Percentiles rank a stretch among this genome's conserved stretches.
phyloP scores from a whole-genome alignment of 2,329 filamentous ascomycete genomes.

The Allantophomopsis cytisporea region DNA sequence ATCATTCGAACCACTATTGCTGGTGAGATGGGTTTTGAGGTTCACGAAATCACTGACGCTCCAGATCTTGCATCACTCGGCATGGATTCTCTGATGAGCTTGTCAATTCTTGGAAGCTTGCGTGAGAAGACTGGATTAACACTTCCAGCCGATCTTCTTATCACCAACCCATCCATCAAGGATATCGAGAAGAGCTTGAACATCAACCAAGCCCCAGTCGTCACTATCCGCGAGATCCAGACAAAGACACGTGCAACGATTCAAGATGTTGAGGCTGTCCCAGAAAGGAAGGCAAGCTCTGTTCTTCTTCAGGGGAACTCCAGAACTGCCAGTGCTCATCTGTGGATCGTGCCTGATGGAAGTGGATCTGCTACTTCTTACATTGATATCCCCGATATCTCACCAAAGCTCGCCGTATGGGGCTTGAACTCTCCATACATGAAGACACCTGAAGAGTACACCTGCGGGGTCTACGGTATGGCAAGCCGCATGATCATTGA shows the following conservation, averaged over 20 bases:
- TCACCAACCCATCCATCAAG: constrained; percentile 46
- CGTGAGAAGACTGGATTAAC: constrained; percentile 38
- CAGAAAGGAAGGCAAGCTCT: constrained; percentile 11
- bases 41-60: constrained; percentile 43
- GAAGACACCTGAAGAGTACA: constrained; percentile 52
- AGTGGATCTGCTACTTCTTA: constrained; percentile 29
- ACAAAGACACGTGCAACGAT: constrained; percentile 12
- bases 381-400: constrained; percentile 3
- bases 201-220: constrained; percentile 13
- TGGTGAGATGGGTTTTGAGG: constrained; percentile 58
- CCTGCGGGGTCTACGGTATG: constrained; percentile 51
- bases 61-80: constrained; percentile 40
- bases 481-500: constrained; percentile 52
- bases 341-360: constrained; percentile 34
- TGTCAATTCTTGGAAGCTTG: constrained; percentile 39
- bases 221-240: constrained; percentile 26
- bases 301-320: constrained; percentile 30
- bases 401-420: constrained; percentile 31
- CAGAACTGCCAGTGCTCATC: constrained; percentile 26
- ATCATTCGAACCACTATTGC: constrained; percentile 53
- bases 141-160: constrained; percentile 46
- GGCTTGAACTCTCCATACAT: constrained; percentile 60
- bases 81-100: constrained; percentile 44
- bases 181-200: constrained; percentile 53
- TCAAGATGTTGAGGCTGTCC: too few relatives aligned